Evolutionary conservation across 805 yeast genomes (phyloP).

Genomic region (Schwanniomyces pseudopolymorphus): DNA sequence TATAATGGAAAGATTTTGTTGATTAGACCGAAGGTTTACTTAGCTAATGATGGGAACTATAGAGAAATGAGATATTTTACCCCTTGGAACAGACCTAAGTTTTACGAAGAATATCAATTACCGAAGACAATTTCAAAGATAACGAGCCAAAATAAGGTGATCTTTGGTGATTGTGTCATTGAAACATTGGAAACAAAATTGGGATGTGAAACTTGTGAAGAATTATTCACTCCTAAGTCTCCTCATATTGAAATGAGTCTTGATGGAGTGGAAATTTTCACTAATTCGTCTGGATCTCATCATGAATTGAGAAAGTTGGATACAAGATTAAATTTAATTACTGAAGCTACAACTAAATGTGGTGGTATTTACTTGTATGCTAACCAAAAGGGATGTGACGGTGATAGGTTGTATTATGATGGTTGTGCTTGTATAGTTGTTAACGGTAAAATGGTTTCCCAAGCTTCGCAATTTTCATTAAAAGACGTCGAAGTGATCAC

Average conservation of each 20-base stretch:
- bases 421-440: slow-evolving; percentile 95
- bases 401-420: slow-evolving; percentile 94
- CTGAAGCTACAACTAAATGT: slow-evolving; percentile 91
- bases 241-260: slow-evolving; percentile 91
- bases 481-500: slow-evolving; percentile 90
- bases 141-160: slow-evolving; percentile 66
- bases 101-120: slow-evolving; percentile 68
- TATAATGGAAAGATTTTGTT: slow-evolving; percentile 75
- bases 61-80: slow-evolving; percentile 97
- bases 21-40: slow-evolving; percentile 88
- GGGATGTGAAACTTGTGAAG: slow-evolving; percentile 99
- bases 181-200: slow-evolving; percentile 81
- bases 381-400: slow-evolving; percentile 97
- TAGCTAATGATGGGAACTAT: slow-evolving; percentile 97
- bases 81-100: slow-evolving; percentile 84
- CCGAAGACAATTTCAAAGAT: slow-evolving; percentile 68
- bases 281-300: slow-evolving; percentile 96
- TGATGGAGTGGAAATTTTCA: slow-evolving; percentile 96
- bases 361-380: slow-evolving; percentile 95
- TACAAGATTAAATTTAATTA: slow-evolving; percentile 78
- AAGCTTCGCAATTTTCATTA: slow-evolving; percentile 86
- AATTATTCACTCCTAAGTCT: slow-evolving; percentile 91
- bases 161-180: slow-evolving; percentile 89
- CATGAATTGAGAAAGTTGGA: slow-evolving; percentile 91
- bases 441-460: slow-evolving; percentile 90